Evolutionary conservation across 306 rosid species (phyloP), one percentile per base, ranked within the genome.

Genomic region (Trifolium pratense): DNA sequence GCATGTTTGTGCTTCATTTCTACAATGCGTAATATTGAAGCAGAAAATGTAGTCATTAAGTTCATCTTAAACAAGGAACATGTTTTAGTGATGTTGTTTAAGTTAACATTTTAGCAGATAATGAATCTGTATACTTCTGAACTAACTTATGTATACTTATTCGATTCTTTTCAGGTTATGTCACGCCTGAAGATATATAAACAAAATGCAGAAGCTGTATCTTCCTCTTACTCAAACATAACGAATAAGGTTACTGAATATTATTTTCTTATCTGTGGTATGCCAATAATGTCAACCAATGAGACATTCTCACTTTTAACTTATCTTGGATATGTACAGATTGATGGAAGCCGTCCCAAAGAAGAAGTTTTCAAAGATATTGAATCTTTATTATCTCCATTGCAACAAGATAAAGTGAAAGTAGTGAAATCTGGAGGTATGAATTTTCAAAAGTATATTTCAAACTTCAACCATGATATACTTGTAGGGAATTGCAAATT

Each of bases 131-230:
- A 60, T 43, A 40, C 64, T 42, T 68, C 66, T 63, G 61, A 39
- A 63, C 11, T 29, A 45, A 39, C 69, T 76, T 65, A 17, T 56
- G 53, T 58, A 37, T 37, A 39, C 55, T 64, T 16, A 59, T 36
- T 21, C 60, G 23, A 82, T 75, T 76, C 59, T 74, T 52, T 52
- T 62, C 78, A 93, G 97, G 98, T 88, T 58, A 87, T 84, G 76
- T 82, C 89, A 34, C 97, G 98, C 63, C 91, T 94, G 42, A 80
- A 86, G 68, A 85, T 88, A 80, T 91, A 89, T 82, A 89, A 89
- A 88, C 18, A 83, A 84, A 94, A 91, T 87, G 96, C 90, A 39
- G 91, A 81, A 79, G 88, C 97, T 46, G 81, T 78, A 52, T 82
- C 86, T 70, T 84, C 92, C 68, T 65, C 89, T 11, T 94, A 94